These are phyloP conservation scores for Chaetoceros tenuissimus DNA, from an alignment of 108 stramenopile species.

Conservation along the genomic window DNA sequence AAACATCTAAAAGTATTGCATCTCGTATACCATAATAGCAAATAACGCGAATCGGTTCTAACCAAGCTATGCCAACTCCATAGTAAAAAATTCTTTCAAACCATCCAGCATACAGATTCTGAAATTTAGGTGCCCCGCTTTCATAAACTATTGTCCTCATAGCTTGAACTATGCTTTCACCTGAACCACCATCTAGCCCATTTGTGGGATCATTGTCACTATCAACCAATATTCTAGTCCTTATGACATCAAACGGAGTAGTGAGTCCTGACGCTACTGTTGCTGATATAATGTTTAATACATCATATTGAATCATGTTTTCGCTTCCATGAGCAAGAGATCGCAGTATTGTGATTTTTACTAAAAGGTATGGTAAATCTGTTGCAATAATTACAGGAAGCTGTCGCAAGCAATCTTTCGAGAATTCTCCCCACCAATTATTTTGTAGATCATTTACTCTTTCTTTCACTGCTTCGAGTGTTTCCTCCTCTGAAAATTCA, in stretches of 20 bases:
- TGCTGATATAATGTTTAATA: constrained; percentile 44
- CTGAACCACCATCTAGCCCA: constrained; percentile 16
- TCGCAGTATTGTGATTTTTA: constrained; percentile 52
- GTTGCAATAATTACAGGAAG: constrained; percentile 18
- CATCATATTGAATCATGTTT: constrained; percentile 54
- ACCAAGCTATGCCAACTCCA: constrained; percentile 76
- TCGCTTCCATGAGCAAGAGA: constrained; percentile 49
- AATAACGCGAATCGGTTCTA: constrained; percentile 68
- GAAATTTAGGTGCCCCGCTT: constrained; percentile 45
- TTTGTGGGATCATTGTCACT: constrained; percentile 21
- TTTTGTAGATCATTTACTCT: neutral
- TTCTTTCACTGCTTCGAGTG: neutral
- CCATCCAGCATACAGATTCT: constrained; percentile 78
- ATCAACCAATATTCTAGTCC: constrained; percentile 66
- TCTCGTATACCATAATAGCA: constrained; percentile 74
- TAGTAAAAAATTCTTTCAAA: constrained; percentile 60
- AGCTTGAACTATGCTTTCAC: constrained; percentile 34
- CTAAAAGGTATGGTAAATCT: constrained; percentile 57
- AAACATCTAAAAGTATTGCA: constrained; percentile 46
- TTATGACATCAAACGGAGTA: constrained; percentile 81
- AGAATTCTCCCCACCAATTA: neutral
- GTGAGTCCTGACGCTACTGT: constrained; percentile 61
- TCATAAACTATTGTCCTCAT: constrained; percentile 49
- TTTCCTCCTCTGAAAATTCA: neutral
- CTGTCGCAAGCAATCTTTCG: neutral